These are phyloP conservation scores for Omphalea diandra DNA, from an alignment of 441 rosid genomes.

Conservation along the genomic window DNA sequence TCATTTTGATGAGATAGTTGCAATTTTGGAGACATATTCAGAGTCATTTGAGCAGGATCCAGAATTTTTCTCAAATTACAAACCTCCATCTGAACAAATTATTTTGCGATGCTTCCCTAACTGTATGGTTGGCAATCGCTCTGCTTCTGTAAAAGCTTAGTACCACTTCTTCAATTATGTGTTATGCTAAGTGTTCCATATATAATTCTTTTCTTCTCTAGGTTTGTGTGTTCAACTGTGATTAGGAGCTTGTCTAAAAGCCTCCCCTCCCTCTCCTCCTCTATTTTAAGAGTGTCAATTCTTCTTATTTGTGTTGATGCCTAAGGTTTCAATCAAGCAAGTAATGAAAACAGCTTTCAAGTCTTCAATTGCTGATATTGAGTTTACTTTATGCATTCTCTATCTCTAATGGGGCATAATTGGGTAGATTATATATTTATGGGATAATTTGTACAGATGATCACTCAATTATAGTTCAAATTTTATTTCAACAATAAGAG, in stretches of 20 bases:
- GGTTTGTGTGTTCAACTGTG: conserved; percentile 18
- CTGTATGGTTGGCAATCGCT: conserved; percentile 26
- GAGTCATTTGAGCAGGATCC: conserved; percentile 56
- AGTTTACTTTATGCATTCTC: not conserved
- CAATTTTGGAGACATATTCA: conserved; percentile 46
- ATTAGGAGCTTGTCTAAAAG: conserved; percentile 4
- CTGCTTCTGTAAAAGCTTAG: conserved; percentile 27
- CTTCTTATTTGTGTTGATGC: not conserved
- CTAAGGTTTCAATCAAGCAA: not conserved
- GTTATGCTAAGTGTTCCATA: conserved; percentile 33
- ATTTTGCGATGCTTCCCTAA: conserved; percentile 44
- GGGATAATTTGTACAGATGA: too few relatives aligned
- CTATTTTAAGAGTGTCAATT: not conserved
- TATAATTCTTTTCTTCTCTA: not conserved
- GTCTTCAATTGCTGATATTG: not conserved
- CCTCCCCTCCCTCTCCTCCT: too few relatives aligned
- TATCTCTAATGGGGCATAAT: not conserved
- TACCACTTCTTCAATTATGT: conserved; percentile 10
- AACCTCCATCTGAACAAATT: conserved; percentile 30
- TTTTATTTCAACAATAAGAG: too few relatives aligned
- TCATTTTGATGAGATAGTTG: conserved; percentile 59
- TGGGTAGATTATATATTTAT: too few relatives aligned
- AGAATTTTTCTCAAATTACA: conserved; percentile 42
- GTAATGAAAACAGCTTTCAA: not conserved
- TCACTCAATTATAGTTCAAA: too few relatives aligned